Conservation (phyloP, 1,139 yeast species). For the Saccharomyces hybrid region DNA sequence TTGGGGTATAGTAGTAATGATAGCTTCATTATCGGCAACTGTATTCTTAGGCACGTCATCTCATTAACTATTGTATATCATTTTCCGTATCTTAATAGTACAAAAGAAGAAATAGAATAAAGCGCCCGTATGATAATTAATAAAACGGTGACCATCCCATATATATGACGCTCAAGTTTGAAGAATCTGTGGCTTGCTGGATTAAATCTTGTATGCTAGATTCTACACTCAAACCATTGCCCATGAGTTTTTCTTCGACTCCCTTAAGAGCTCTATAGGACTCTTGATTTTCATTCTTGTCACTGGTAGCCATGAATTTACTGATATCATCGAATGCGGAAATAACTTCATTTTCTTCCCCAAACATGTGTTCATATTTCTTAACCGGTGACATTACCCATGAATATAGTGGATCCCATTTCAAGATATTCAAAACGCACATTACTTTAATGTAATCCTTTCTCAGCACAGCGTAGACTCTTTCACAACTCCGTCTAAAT, state of each 20-base stretch:
- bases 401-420: slow-evolving; percentile 87
- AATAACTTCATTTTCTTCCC: slow-evolving; percentile 17
- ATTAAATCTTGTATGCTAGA: slow-evolving; percentile 79
- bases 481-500: slow-evolving; percentile 65
- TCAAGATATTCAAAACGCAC: slow-evolving; percentile 76
- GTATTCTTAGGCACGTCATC: slow-evolving; percentile 49
- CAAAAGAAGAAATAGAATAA: background rate
- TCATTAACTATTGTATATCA: slow-evolving; percentile 19
- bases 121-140: slow-evolving; percentile 10
- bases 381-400: slow-evolving; percentile 79
- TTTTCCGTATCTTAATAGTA: background rate
- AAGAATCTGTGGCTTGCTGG: slow-evolving; percentile 62
- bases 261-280: slow-evolving; percentile 66
- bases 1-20: slow-evolving; percentile 78
- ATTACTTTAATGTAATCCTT: slow-evolving; percentile 60
- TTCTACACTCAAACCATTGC: slow-evolving; percentile 67
- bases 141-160: slow-evolving; percentile 68
- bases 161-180: slow-evolving; percentile 67
- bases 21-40: slow-evolving; percentile 71
- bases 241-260: slow-evolving; percentile 62
- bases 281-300: slow-evolving; percentile 43
- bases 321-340: slow-evolving; percentile 8
- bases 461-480: slow-evolving; percentile 62
- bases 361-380: slow-evolving; percentile 37
- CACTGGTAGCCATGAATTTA: background rate